These are phyloP conservation scores for Penicillium sp. DNA, from an alignment of 2,329 filamentous ascomycete species.

Conservation along the genomic window DNA sequence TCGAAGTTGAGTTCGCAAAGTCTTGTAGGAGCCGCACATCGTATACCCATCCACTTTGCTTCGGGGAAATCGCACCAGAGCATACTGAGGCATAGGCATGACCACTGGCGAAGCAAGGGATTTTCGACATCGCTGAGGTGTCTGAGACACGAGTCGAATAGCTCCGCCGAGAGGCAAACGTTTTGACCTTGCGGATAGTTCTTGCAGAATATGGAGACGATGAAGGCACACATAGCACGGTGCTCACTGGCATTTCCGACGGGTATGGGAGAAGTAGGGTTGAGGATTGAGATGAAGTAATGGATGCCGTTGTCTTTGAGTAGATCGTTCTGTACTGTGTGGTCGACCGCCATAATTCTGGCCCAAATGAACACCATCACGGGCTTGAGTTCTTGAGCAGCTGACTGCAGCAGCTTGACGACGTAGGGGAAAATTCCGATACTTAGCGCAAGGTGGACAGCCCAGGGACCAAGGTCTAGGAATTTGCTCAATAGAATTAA, in stretches of 20 bases:
- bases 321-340: conserved; percentile 88
- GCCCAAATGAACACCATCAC: conserved; percentile 99
- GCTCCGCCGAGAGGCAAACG: conserved; percentile 85
- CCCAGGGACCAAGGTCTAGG: conserved; percentile 94
- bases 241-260: conserved; percentile 90
- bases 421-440: conserved; percentile 99
- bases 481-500: conserved; percentile 91
- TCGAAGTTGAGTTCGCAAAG: conserved; percentile 81
- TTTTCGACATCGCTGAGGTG: conserved; percentile 87
- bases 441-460: conserved; percentile 93
- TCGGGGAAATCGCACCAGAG: conserved; percentile 89
- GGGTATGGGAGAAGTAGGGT: conserved; percentile 78
- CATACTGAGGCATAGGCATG: conserved; percentile 91
- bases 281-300: conserved; percentile 93
- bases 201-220: conserved; percentile 95
- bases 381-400: conserved; percentile 89
- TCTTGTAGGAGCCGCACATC: conserved; percentile 79
- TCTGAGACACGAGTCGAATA: conserved; percentile 82
- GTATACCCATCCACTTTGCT: conserved; percentile 94
- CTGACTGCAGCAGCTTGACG: conserved; percentile 93
- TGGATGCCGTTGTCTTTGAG: conserved; percentile 97
- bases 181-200: conserved; percentile 88
- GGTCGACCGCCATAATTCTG: conserved; percentile 89
- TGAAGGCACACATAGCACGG: conserved; percentile 98
- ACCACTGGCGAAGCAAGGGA: conserved; percentile 88